A percentile compares a stretch with the other conserved stretches of the same genome.
Conservation (phyloP, 2,329 filamentous ascomycete species). For the Ophiostoma triangulosporum region DNA sequence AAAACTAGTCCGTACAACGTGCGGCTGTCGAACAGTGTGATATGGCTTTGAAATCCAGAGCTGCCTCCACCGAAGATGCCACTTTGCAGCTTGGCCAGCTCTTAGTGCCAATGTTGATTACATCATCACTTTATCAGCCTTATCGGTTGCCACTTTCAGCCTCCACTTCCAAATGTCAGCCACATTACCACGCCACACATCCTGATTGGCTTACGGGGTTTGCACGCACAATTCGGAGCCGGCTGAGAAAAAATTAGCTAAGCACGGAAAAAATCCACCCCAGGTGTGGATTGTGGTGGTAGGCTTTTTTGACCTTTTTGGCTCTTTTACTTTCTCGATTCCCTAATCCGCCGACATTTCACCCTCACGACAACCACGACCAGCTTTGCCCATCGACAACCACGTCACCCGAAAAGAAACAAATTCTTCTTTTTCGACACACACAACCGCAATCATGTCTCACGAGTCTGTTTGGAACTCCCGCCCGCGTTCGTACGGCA, state of each 20-base stretch:
- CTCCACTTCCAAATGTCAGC: not conserved
- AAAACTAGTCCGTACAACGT: not conserved
- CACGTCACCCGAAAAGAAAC: not conserved
- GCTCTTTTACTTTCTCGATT: not conserved
- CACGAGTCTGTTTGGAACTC: constrained; percentile 99
- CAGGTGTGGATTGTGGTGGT: not conserved
- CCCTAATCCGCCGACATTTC: not conserved
- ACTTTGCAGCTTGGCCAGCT: constrained; percentile 13
- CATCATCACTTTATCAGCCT: not conserved
- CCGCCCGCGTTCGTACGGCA: constrained; percentile 92
- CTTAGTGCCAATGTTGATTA: not conserved
- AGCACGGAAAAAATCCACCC: constrained; percentile 7
- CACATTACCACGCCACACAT: not conserved
- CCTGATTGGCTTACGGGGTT: not conserved
- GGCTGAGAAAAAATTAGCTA: constrained; percentile 6
- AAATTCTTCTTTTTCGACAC: constrained; percentile 1
- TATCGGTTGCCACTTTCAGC: not conserved
- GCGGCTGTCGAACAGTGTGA: not conserved
- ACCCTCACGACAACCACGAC: constrained; percentile 1
- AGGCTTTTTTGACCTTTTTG: not conserved
- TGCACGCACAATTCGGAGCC: constrained; percentile 12
- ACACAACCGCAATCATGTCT: constrained; percentile 35
- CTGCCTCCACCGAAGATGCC: constrained; percentile 9
- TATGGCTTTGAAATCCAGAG: constrained; percentile 10
- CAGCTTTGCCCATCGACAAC: not conserved